Percentiles rank a stretch among this genome's conserved stretches.
phyloP scores from a whole-genome alignment of 169 alveolate species.

The Cryptosporidium muris region DNA sequence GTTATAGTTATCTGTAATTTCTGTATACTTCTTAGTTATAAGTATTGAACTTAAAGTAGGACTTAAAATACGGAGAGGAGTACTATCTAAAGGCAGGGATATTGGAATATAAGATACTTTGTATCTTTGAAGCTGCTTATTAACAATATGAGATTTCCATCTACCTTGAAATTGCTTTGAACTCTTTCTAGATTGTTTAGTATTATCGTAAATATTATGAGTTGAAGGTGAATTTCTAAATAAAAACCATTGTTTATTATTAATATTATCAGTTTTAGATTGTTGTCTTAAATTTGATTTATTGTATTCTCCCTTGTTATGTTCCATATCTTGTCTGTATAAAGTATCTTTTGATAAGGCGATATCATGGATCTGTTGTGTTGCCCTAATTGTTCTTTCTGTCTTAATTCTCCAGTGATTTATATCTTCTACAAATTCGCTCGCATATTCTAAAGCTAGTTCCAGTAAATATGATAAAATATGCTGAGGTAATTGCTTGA shows the following conservation, averaged over 20 bases:
- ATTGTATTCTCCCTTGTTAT: neutral
- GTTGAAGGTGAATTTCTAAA: neutral
- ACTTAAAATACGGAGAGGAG: conserved; percentile 31
- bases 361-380: conserved; percentile 11
- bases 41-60: conserved; percentile 31
- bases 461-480: conserved; percentile 29
- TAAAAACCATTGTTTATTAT: conserved; percentile 9
- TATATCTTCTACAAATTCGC: conserved; percentile 30
- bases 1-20: conserved; percentile 16
- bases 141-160: conserved; percentile 30
- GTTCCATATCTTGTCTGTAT: too few species aligned
- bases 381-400: neutral
- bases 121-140: neutral
- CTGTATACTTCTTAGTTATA: conserved; percentile 7
- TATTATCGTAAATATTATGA: conserved; percentile 20
- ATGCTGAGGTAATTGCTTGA: conserved; percentile 16
- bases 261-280: neutral
- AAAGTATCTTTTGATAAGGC: neutral
- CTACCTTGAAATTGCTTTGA: neutral
- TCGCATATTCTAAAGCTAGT: conserved; percentile 40
- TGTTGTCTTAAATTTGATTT: neutral
- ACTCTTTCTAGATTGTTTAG: too few species aligned
- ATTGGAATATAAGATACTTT: neutral
- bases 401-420: conserved; percentile 35
- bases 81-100: conserved; percentile 5